Evolutionary conservation across 2,329 filamentous ascomycete genomes (phyloP).

Genomic region (Didymella keratinophila): DNA sequence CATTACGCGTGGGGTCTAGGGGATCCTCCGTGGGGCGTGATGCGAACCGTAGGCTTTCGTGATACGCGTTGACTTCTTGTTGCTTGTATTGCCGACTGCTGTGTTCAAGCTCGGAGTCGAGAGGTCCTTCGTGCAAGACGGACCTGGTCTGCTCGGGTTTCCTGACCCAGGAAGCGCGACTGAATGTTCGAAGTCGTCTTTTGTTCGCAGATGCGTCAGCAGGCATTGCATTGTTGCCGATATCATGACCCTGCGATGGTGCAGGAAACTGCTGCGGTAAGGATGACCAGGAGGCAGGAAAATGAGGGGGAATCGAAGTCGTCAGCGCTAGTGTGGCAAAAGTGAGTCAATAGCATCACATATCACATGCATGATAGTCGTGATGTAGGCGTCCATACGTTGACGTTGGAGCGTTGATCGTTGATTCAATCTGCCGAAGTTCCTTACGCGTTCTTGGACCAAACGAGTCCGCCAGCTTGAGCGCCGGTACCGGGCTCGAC

Average conservation of each 20-base stretch:
- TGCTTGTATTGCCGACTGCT: no score
- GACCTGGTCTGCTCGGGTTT: not conserved
- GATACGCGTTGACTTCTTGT: no score
- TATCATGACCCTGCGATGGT: not conserved
- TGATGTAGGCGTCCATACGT: not conserved
- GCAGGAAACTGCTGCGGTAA: not conserved
- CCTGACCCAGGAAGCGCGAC: not conserved
- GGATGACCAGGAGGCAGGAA: not conserved
- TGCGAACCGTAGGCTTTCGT: no score
- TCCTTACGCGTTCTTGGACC: constrained; percentile 21
- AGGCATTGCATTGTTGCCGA: not conserved
- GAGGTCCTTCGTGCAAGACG: not conserved
- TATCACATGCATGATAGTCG: not conserved
- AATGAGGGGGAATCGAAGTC: not conserved
- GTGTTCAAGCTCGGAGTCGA: no score
- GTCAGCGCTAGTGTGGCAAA: not conserved
- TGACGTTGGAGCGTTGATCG: not conserved
- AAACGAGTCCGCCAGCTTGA: constrained; percentile 26
- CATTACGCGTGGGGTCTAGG: no score
- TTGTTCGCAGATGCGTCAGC: not conserved
- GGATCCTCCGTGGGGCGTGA: no score
- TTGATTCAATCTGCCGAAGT: constrained; percentile 3
- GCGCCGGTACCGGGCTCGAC: constrained; percentile 32
- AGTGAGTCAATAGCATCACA: not conserved
- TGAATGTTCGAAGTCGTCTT: no score